phyloP scores from a whole-genome alignment of 257 asterid species.

The Agastache rugosa region DNA sequence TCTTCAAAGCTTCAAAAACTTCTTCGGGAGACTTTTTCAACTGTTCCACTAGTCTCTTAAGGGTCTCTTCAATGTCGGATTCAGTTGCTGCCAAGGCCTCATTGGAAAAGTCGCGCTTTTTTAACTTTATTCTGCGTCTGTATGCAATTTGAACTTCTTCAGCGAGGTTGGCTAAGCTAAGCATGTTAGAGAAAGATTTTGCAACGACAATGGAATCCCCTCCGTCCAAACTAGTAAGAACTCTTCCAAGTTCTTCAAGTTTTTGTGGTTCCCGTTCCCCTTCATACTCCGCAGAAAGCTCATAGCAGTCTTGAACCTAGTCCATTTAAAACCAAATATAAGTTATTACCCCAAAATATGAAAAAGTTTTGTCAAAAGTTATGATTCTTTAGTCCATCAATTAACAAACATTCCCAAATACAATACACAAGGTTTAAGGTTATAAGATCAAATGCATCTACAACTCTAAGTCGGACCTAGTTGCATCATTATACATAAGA shows the following conservation, averaged over 20 bases:
- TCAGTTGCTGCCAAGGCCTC: slow-evolving; percentile 88
- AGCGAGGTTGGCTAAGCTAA: slow-evolving; percentile 79
- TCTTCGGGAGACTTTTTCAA: slow-evolving; percentile 73
- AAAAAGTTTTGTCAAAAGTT: not conserved
- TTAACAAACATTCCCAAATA: no score
- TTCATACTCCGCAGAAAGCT: slow-evolving; percentile 84
- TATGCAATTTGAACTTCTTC: slow-evolving; percentile 95
- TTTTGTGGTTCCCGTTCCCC: slow-evolving; percentile 64
- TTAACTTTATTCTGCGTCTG: slow-evolving; percentile 75
- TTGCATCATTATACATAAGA: no score
- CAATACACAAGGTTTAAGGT: not conserved
- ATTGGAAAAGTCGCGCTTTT: slow-evolving; percentile 67
- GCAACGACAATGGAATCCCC: slow-evolving; percentile 87
- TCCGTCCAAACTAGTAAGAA: slow-evolving; percentile 83
- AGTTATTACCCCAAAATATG: no score
- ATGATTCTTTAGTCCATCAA: not conserved
- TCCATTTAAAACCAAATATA: slow-evolving; percentile 27
- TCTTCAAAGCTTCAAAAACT: slow-evolving; percentile 85
- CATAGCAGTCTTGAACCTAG: slow-evolving; percentile 92
- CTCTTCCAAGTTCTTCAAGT: slow-evolving; percentile 80
- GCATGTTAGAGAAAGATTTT: slow-evolving; percentile 91
- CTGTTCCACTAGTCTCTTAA: slow-evolving; percentile 76
- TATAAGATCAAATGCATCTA: no score
- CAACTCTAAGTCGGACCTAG: no score
- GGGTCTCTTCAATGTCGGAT: slow-evolving; percentile 86